A percentile compares a stretch with the other conserved stretches of the same genome.
Evolutionary conservation across 192 early-diverging fungal genomes (phyloP).

Genomic region (Neocallimastix lanati): DNA sequence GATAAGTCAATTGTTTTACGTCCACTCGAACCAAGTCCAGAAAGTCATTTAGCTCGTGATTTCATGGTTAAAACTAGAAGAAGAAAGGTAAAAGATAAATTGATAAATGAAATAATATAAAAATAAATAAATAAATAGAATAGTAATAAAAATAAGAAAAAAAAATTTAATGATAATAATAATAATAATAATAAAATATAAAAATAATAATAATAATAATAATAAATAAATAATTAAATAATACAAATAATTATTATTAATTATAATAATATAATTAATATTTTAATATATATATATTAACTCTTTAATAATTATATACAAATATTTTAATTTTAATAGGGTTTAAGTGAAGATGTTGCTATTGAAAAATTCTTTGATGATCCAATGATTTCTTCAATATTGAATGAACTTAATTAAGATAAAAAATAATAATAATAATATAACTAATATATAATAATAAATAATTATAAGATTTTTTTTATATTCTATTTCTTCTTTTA

Average conservation of each 20-base stretch:
- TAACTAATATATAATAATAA: background rate
- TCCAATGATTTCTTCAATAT: slow-evolving; percentile 13
- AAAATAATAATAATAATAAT: too few relatives aligned
- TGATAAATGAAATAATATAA: too few relatives aligned
- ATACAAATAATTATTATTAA: too few relatives aligned
- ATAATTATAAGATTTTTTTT: too few relatives aligned
- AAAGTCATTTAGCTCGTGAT: slow-evolving; percentile 77
- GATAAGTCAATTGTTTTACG: slow-evolving; percentile 69
- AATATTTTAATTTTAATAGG: slow-evolving; percentile 5
- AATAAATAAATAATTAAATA: too few relatives aligned
- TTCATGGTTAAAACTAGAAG: slow-evolving; percentile 98
- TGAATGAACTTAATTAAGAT: background rate
- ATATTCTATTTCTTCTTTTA: too few relatives aligned
- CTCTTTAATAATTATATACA: too few relatives aligned
- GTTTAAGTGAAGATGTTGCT: slow-evolving; percentile 59
- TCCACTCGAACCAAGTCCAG: slow-evolving; percentile 77
- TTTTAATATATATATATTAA: too few relatives aligned
- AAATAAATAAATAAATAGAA: background rate
- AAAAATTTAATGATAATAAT: background rate
- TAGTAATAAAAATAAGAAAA: background rate
- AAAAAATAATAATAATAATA: background rate
- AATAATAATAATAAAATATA: background rate
- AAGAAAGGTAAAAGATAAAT: slow-evolving; percentile 67
- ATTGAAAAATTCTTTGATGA: slow-evolving; percentile 70
- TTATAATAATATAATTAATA: too few relatives aligned